Evolutionary conservation across 306 rosid genomes (phyloP), one percentile per base, ranked within the genome.

Genomic region (cucumber (Cucumis sativus)): DNA sequence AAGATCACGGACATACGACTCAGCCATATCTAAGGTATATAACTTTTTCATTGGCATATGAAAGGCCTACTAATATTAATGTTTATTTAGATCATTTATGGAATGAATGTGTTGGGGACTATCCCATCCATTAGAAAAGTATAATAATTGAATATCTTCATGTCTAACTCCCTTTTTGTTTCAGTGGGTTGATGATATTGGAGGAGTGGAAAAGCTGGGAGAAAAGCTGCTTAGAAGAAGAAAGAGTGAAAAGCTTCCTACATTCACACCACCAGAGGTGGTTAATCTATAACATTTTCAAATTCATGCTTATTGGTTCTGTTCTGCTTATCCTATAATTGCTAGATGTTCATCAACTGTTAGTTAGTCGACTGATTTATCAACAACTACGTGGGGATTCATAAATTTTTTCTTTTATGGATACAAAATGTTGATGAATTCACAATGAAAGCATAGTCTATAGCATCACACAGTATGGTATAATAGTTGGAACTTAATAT

Each of bases 161-260:
- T 81, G 56, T 67, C 75, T 39, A 54, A 79, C 74, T 72, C 62
- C 77, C 62, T 30, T 80, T 78, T 15, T 45, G 41, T 77, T 81
- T 79, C 79, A 95, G 98, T 95, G 98, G 98, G 55, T 95, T 78
- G 96, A 90, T 23, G 93, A 89, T 61, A 89, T 90, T 86, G 98
- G 98, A 79, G 98, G 98, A 15, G 77, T 84, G 85, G 91, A 89
- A 84, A 86, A 59, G 81, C 88, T 95, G 39, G 97, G 96, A 82
- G 75, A 79, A 77, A 90, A 87, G 60, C 83, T 95, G 74, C 80
- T 95, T 55, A 87, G 66, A 83, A 83, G 86, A 82, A 90, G 67
- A 79, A 95, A 89, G 83, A 83, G 81, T 60, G 86, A 84, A 79
- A 82, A 78, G 56, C 97, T 95, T 84, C 97, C 97, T 40, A 88